phyloP scores from a whole-genome alignment of 495 filamentous ascomycete species.

The Aspergillus taichungensis region DNA sequence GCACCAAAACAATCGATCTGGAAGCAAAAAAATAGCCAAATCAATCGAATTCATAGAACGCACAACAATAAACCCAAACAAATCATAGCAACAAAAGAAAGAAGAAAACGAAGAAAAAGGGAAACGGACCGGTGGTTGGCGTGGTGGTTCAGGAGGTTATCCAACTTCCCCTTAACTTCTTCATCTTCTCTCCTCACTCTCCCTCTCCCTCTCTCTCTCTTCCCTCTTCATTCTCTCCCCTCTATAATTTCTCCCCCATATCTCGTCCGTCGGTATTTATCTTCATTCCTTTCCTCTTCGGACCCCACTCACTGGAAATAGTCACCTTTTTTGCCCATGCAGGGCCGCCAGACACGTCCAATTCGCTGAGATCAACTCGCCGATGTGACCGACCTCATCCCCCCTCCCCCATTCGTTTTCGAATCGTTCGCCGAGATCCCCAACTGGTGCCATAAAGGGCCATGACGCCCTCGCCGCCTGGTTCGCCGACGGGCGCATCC shows the following conservation, averaged over 20 bases:
- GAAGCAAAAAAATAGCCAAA: too few species aligned
- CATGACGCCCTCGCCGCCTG: constrained; percentile 52
- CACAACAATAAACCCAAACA: too few species aligned
- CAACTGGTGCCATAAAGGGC: constrained; percentile 16
- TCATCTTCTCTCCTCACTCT: neutral
- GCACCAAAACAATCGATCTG: too few species aligned
- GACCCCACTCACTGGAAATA: neutral
- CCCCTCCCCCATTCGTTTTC: constrained; percentile 5
- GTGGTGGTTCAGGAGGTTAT: too few species aligned
- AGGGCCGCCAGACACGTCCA: constrained; percentile 14
- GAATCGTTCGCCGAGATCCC: constrained; percentile 10
- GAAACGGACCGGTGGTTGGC: too few species aligned
- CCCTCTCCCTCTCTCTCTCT: neutral
- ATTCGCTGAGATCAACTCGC: constrained; percentile 5
- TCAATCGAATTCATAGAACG: too few species aligned
- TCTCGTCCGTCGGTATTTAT: neutral
- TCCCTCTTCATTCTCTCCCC: neutral
- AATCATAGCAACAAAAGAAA: neutral
- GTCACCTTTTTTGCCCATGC: neutral
- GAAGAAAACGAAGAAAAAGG: too few species aligned
- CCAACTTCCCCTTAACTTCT: neutral
- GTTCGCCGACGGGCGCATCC: constrained; percentile 46
- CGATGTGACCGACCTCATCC: constrained; percentile 13
- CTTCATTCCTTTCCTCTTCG: neutral
- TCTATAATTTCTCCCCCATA: neutral